phyloP scores from a whole-genome alignment of 768 basidiomycete species.

The Tylopilus intermedius region DNA sequence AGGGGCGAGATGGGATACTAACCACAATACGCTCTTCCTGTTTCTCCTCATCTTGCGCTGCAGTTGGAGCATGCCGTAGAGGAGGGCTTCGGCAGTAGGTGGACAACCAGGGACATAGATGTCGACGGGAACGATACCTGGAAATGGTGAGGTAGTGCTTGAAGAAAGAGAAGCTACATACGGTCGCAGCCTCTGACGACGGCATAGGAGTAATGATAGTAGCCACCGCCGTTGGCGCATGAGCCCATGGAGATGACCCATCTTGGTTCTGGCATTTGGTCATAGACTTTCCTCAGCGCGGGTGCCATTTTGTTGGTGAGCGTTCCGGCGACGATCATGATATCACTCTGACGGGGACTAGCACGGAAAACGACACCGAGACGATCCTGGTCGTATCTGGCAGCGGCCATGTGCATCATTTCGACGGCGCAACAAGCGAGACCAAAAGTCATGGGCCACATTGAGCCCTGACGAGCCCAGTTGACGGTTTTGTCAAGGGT shows the following conservation, averaged over 20 bases:
- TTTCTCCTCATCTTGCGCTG: constrained; percentile 93
- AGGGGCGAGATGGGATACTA: constrained; percentile 13
- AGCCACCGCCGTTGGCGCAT: constrained; percentile 96
- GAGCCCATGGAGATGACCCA: constrained; percentile 99
- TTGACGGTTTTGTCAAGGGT: constrained; percentile 95
- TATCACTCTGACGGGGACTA: constrained; percentile 94
- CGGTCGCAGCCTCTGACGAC: constrained; percentile 98
- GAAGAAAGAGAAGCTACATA: constrained; percentile 35
- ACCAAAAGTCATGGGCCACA: constrained; percentile 99
- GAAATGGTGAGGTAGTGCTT: constrained; percentile 7
- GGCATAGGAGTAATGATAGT: constrained; percentile 98
- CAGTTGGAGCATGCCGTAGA: constrained; percentile 95
- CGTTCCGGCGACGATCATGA: constrained; percentile 99
- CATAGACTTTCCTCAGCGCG: constrained; percentile 91
- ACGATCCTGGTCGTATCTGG: constrained; percentile 97
- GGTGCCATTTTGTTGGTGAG: constrained; percentile 99
- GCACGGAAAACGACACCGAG: constrained; percentile 98
- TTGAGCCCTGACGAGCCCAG: constrained; percentile 95
- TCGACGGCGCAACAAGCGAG: constrained; percentile 99
- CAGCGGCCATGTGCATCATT: constrained; percentile 99
- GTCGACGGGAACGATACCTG: constrained; percentile 95
- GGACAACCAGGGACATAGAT: constrained; percentile 97
- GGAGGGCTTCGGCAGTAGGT: constrained; percentile 91
- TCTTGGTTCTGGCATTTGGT: constrained; percentile 99
- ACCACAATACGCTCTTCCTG: constrained; percentile 87